Percentiles rank a stretch among this genome's conserved stretches.
Conservation (phyloP, 1,139 yeast genomes). For the Candida sp. region DNA sequence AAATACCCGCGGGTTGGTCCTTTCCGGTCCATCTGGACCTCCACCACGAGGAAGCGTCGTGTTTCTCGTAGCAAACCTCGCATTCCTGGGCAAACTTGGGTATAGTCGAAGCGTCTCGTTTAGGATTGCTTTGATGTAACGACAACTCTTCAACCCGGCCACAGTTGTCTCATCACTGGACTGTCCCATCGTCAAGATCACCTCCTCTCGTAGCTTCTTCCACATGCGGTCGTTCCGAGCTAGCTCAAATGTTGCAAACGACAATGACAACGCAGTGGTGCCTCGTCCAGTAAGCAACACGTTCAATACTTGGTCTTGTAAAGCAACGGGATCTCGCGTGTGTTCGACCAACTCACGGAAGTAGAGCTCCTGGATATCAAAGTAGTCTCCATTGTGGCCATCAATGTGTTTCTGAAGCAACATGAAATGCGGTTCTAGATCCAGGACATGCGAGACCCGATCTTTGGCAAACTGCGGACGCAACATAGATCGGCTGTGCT, state of each 20-base stretch:
- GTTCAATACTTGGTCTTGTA: constrained; percentile 47
- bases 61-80: constrained; percentile 43
- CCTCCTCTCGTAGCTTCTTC: constrained; percentile 33
- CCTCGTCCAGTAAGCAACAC: constrained; percentile 50
- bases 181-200: constrained; percentile 31
- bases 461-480: constrained; percentile 59
- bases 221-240: constrained; percentile 41
- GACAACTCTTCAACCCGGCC: constrained; percentile 51
- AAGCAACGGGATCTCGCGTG: constrained; percentile 42
- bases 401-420: constrained; percentile 33
- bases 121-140: constrained; percentile 47
- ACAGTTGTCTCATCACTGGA: constrained; percentile 25
- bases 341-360: constrained; percentile 46
- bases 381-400: constrained; percentile 21
- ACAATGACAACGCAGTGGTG: constrained; percentile 48
- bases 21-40: constrained; percentile 45
- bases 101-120: constrained; percentile 54
- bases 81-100: constrained; percentile 55
- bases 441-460: constrained; percentile 49
- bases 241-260: constrained; percentile 42
- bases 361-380: constrained; percentile 39
- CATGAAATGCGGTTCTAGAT: constrained; percentile 46
- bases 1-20: constrained; percentile 42
- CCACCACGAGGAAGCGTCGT: constrained; percentile 59
- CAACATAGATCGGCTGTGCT: constrained; percentile 54